phyloP scores from a whole-genome alignment of 2,329 filamentous ascomycete genomes.

The Chaetomiaceae sp. region DNA sequence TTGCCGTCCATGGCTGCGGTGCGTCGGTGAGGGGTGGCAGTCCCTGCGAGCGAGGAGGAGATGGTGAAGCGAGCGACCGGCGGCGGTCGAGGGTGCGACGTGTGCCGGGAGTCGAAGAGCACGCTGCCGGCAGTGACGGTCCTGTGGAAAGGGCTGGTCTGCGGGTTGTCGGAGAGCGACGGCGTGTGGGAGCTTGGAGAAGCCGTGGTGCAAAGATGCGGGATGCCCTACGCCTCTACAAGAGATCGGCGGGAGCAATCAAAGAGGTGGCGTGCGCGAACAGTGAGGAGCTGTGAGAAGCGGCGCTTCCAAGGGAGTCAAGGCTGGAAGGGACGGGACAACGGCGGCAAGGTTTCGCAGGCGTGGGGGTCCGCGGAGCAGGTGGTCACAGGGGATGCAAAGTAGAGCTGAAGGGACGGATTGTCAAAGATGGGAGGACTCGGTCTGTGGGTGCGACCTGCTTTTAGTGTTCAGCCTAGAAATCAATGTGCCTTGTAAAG shows the following conservation, averaged over 20 bases:
- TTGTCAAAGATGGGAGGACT: neutral
- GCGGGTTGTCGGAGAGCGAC: conserved; percentile 23
- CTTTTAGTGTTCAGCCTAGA: neutral
- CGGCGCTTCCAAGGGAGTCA: no score
- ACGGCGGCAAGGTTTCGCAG: no score
- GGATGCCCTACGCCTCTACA: conserved; percentile 23
- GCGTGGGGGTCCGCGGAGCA: no score
- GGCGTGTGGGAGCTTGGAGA: conserved; percentile 21
- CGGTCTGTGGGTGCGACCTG: neutral
- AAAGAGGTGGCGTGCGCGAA: no score
- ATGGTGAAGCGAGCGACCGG: conserved; percentile 26
- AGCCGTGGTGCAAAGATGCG: conserved; percentile 22
- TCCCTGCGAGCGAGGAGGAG: conserved; percentile 13
- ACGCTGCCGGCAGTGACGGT: conserved; percentile 34
- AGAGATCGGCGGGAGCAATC: neutral
- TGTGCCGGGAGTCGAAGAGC: conserved; percentile 35
- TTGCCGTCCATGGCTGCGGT: conserved; percentile 71
- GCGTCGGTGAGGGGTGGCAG: conserved; percentile 1
- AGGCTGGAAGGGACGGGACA: no score
- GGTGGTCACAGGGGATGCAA: no score
- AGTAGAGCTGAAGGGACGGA: no score
- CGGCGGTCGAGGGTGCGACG: conserved; percentile 30
- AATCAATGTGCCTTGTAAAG: neutral
- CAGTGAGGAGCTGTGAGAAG: no score
- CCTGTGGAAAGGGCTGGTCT: conserved; percentile 26